Conservation (phyloP, 176 grass and related monocot genomes). For the Metroxylon sagu region DNA sequence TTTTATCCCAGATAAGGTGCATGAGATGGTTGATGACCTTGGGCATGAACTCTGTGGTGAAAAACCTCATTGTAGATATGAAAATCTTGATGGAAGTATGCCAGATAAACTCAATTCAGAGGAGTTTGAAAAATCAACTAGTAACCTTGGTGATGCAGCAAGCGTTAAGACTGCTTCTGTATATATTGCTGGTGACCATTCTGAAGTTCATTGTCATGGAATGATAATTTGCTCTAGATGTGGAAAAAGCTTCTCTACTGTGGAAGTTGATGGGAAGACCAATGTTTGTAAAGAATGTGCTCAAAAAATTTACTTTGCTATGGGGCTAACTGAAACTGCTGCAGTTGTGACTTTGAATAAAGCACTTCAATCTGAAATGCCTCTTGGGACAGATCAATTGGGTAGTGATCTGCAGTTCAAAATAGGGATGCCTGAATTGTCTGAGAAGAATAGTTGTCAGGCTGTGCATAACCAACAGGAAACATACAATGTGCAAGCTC, state of each 20-base stretch:
- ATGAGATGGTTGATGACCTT: constrained; percentile 54
- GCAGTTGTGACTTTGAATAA: constrained; percentile 5
- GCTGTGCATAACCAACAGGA: constrained; percentile 29
- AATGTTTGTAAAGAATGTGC: constrained; percentile 45
- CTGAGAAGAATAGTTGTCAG: constrained; percentile 10
- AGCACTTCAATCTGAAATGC: constrained; percentile 21
- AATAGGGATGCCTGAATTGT: neutral
- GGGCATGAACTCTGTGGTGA: constrained; percentile 2
- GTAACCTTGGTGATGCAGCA: constrained; percentile 16
- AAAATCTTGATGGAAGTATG: constrained; percentile 9
- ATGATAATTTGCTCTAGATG: constrained; percentile 41
- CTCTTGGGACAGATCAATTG: neutral
- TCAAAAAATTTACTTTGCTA: constrained; percentile 9
- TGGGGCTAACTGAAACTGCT: constrained; percentile 3
- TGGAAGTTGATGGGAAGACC: constrained; percentile 25
- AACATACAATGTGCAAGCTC: constrained; percentile 13
- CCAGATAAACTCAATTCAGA: constrained; percentile 3
- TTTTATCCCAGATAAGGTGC: constrained; percentile 76
- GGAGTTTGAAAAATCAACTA: constrained; percentile 18
- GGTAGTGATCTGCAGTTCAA: neutral
- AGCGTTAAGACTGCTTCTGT: constrained; percentile 13
- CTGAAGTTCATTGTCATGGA: constrained; percentile 10
- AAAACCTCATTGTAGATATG: constrained; percentile 8
- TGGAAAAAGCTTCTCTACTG: constrained; percentile 29
- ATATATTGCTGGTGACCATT: constrained; percentile 18